Conservation (phyloP, 2,329 filamentous ascomycete species). For the Penicillium decumbens region DNA sequence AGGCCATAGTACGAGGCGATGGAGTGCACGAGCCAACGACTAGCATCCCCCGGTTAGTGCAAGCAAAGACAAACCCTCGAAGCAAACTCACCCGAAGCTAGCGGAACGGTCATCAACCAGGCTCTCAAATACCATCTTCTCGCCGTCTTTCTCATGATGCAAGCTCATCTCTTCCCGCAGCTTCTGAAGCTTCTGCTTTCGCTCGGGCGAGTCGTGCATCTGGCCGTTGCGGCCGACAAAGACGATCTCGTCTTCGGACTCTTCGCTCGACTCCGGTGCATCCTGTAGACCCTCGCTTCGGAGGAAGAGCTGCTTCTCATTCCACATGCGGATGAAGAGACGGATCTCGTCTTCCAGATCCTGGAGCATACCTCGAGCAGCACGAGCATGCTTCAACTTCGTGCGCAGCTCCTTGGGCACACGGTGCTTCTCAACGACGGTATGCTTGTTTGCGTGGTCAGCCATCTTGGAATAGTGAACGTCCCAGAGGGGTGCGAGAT, state of each 20-base stretch:
- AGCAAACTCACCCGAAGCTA: slow-evolving; percentile 67
- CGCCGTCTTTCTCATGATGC: slow-evolving; percentile 47
- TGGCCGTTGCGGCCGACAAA: slow-evolving; percentile 70
- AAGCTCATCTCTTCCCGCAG: slow-evolving; percentile 28
- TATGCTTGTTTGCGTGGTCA: slow-evolving; percentile 37
- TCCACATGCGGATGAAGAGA: slow-evolving; percentile 63
- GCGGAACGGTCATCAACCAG: slow-evolving; percentile 69
- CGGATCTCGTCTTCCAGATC: slow-evolving; percentile 81
- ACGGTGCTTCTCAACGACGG: slow-evolving; percentile 35
- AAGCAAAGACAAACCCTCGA: background rate
- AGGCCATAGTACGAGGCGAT: slow-evolving; percentile 91
- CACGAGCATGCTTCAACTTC: slow-evolving; percentile 73
- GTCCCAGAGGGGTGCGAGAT: slow-evolving; percentile 83
- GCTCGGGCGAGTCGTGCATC: slow-evolving; percentile 56
- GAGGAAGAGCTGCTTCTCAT: slow-evolving; percentile 49
- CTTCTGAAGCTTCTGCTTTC: slow-evolving; percentile 52
- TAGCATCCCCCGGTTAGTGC: slow-evolving; percentile 34
- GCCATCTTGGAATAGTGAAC: slow-evolving; percentile 45
- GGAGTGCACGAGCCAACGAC: slow-evolving; percentile 87
- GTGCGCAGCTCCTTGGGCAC: slow-evolving; percentile 77
- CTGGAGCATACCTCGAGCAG: slow-evolving; percentile 73
- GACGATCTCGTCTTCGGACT: slow-evolving; percentile 80
- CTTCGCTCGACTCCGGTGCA: slow-evolving; percentile 43
- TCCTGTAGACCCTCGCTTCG: slow-evolving; percentile 45
- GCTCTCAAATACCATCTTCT: slow-evolving; percentile 76